Percentiles rank a stretch among this genome's conserved stretches.
Conservation (phyloP, 352 stramenopile species). For the Globisporangium barbulae region DNA sequence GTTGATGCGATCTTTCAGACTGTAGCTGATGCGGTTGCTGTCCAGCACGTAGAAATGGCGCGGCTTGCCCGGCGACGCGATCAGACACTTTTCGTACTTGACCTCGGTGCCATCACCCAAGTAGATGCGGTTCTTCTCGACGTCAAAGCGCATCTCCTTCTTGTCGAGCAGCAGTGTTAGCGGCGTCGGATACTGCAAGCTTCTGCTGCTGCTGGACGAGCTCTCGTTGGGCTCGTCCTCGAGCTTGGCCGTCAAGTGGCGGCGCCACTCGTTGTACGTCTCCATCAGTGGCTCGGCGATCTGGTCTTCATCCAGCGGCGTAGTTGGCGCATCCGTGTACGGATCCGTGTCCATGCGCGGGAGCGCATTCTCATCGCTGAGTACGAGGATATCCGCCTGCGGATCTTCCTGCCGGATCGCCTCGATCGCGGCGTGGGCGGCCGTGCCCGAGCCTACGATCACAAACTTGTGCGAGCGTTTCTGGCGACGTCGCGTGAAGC, state of each 20-base stretch:
- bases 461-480: constrained; percentile 87
- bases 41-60: constrained; percentile 89
- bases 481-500: constrained; percentile 66
- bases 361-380: constrained; percentile 77
- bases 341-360: constrained; percentile 54
- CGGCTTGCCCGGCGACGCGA: constrained; percentile 80
- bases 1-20: constrained; percentile 86
- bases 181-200: constrained; percentile 20
- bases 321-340: constrained; percentile 15
- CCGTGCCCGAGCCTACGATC: constrained; percentile 85
- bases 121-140: constrained; percentile 81
- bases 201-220: constrained; percentile 1
- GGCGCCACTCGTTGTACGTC: constrained; percentile 90
- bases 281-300: constrained; percentile 63
- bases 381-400: constrained; percentile 83
- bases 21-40: constrained; percentile 76
- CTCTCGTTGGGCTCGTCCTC: constrained; percentile 57
- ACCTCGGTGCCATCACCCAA: constrained; percentile 80
- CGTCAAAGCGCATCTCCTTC: constrained; percentile 75
- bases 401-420: constrained; percentile 82
- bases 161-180: constrained; percentile 81
- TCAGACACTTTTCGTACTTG: constrained; percentile 84
- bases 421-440: constrained; percentile 89
- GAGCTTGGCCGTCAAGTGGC: constrained; percentile 77
- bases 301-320: constrained; percentile 19